These are phyloP conservation scores for Malassezia restricta DNA, from an alignment of 1,284 basidiomycete genomes.

Conservation along the genomic window DNA sequence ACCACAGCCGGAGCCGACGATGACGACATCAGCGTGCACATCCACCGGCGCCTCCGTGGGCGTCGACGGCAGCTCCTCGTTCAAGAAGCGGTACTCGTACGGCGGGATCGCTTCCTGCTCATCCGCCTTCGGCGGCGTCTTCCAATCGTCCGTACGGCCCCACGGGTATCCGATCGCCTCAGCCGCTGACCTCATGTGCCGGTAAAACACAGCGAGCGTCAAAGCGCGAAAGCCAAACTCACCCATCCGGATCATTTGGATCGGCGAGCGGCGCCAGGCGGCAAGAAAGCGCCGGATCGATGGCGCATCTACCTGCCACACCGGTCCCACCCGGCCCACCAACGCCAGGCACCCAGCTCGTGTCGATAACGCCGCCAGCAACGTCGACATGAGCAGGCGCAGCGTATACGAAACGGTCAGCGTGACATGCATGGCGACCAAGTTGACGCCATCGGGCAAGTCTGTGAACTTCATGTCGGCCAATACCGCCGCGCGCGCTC, in stretches of 20 bases:
- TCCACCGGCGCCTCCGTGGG: slow-evolving; percentile 25
- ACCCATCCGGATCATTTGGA: slow-evolving; percentile 35
- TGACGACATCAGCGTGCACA: slow-evolving; percentile 38
- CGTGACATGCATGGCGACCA: slow-evolving; percentile 26
- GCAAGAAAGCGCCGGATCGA: slow-evolving; percentile 22
- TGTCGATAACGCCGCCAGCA: slow-evolving; percentile 32
- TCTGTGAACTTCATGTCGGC: slow-evolving; percentile 30
- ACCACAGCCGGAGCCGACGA: slow-evolving; percentile 50
- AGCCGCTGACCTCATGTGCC: slow-evolving; percentile 28
- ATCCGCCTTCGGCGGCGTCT: slow-evolving; percentile 13
- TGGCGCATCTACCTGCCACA: slow-evolving; percentile 22
- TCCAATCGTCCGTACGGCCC: slow-evolving; percentile 33
- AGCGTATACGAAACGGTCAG: slow-evolving; percentile 26
- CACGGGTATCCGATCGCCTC: slow-evolving; percentile 41
- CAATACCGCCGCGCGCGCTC: slow-evolving; percentile 25
- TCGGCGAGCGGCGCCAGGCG: slow-evolving; percentile 27
- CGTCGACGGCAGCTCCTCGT: slow-evolving; percentile 30
- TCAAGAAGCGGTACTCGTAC: slow-evolving; percentile 38
- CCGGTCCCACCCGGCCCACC: slow-evolving; percentile 34
- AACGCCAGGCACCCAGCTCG: slow-evolving; percentile 34
- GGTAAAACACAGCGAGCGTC: slow-evolving; percentile 34
- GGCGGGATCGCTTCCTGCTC: slow-evolving; percentile 11
- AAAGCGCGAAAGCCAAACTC: slow-evolving; percentile 33
- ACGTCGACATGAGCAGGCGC: slow-evolving; percentile 25
- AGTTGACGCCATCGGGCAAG: slow-evolving; percentile 27